Evolutionary conservation across 2,329 filamentous ascomycete genomes (phyloP), one percentile per base, ranked within the genome.

Genomic region (Bipolaris sorokiniana): DNA sequence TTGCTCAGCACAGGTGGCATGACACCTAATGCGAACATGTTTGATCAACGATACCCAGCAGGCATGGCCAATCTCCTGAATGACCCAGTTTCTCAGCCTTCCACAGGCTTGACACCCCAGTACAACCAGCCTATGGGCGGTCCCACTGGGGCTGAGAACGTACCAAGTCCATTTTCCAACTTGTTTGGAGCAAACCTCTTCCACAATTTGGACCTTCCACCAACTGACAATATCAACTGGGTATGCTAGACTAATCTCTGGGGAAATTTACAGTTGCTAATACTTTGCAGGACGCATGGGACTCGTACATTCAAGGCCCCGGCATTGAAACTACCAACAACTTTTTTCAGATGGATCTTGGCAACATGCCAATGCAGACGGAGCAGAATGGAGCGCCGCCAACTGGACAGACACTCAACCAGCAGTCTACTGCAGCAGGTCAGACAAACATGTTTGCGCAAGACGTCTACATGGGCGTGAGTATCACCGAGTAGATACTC

Each of bases 221-320:
- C 66, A 16, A 69, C 67, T 0, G 69, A 70, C 64, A 86, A 85
- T 66, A 75, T 88, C 59, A 85, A 88, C 59, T 88, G 86, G 86
- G 87, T 89, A 80, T 74, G 83, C 77, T 42, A 26, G 10, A 22
- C 5, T 31, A 11, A 31, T n/a, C 11, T 10, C 10, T 18, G 13
- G 5, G 6, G 33, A 9, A 41, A 9, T 22, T 20, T n/a, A 13
- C 31, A 5, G 22, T 59, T 18, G 59, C 60, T 68, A 51, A 67
- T 50, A 22, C 11, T 5, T 3, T 2, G 3, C 28, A 73, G 71
- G 84, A 88, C 60, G 86, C 86, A 26, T 90, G 87, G 87, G 88
- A 90, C 69, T 85, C 82, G 6, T 90, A 89, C 65, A 85, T 90
- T 46, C 87, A 89, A 71, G 86, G 84, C 50, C 80, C 84, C 5